Percentiles rank a stretch among this genome's conserved stretches.
Evolutionary conservation across 1,284 basidiomycete genomes (phyloP).

Genomic region (Chalciporus sp.): DNA sequence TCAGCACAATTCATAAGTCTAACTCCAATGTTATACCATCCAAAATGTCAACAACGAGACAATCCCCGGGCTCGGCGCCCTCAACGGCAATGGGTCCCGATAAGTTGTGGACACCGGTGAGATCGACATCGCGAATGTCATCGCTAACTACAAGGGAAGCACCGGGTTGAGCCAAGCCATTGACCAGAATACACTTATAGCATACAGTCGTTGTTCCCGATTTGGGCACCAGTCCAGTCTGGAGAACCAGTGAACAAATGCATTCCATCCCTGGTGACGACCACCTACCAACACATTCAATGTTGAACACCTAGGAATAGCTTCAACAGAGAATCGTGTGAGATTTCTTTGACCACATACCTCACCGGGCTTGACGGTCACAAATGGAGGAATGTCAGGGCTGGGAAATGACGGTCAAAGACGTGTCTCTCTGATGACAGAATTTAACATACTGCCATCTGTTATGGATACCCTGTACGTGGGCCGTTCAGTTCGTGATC

Average conservation of each 20-base stretch:
- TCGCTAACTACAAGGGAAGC: conserved; percentile 53
- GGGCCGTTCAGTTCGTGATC: background rate
- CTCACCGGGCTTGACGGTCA: conserved; percentile 67
- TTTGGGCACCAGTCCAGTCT: conserved; percentile 80
- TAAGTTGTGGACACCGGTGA: conserved; percentile 71
- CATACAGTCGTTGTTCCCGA: conserved; percentile 73
- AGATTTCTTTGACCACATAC: conserved; percentile 32
- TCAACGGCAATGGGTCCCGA: conserved; percentile 76
- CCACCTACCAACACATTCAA: conserved; percentile 67
- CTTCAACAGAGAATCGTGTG: background rate
- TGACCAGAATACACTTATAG: conserved; percentile 4
- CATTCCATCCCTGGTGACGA: background rate
- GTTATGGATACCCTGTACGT: conserved; percentile 62
- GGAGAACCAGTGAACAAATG: background rate
- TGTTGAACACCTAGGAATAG: conserved; percentile 60
- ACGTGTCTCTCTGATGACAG: background rate
- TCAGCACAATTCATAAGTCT: background rate
- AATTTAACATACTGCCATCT: conserved; percentile 65
- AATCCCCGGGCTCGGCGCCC: conserved; percentile 78
- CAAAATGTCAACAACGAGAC: conserved; percentile 76
- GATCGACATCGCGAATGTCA: conserved; percentile 67
- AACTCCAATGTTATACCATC: conserved; percentile 47
- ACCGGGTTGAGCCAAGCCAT: background rate
- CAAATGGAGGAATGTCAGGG: conserved; percentile 68
- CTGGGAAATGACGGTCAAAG: conserved; percentile 34